Evolutionary conservation across 2,329 filamentous ascomycete genomes (phyloP).

Genomic region (Aspergillus fumigatus): DNA sequence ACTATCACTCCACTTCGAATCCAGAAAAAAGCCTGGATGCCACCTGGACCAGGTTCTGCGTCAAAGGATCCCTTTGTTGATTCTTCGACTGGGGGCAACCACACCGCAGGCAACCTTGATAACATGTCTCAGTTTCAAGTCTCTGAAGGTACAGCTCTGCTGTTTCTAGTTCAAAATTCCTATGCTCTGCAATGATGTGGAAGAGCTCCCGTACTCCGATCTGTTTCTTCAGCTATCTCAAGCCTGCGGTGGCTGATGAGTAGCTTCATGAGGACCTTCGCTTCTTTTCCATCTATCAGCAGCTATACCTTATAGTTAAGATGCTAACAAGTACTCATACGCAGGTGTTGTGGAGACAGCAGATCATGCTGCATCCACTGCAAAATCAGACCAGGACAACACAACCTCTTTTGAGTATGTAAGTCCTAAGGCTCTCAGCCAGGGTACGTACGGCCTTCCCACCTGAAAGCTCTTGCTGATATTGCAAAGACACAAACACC

Average conservation of each 20-base stretch:
- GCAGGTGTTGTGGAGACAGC: neutral
- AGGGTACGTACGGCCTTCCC: neutral
- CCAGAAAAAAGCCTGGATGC: neutral
- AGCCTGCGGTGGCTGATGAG: neutral
- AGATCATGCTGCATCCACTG: neutral
- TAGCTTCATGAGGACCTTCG: neutral
- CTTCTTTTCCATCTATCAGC: neutral
- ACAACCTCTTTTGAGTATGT: neutral
- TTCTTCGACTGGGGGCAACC: neutral
- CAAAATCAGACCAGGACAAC: neutral
- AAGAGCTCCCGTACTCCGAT: neutral
- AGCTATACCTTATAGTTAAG: neutral
- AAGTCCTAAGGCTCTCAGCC: neutral
- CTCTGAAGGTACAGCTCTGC: neutral
- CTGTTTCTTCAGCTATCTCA: neutral
- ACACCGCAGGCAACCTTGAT: neutral
- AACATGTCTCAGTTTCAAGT: neutral
- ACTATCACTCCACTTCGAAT: neutral
- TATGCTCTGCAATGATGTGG: neutral
- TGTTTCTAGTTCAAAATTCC: neutral
- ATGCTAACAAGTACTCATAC: neutral
- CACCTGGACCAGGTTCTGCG: neutral
- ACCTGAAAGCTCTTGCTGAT: neutral
- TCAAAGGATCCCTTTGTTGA: conserved; percentile 5
- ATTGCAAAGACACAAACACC: neutral